These are phyloP conservation scores for Mortierella sp. DNA, from an alignment of 371 early-diverging fungal species.

Conservation along the genomic window DNA sequence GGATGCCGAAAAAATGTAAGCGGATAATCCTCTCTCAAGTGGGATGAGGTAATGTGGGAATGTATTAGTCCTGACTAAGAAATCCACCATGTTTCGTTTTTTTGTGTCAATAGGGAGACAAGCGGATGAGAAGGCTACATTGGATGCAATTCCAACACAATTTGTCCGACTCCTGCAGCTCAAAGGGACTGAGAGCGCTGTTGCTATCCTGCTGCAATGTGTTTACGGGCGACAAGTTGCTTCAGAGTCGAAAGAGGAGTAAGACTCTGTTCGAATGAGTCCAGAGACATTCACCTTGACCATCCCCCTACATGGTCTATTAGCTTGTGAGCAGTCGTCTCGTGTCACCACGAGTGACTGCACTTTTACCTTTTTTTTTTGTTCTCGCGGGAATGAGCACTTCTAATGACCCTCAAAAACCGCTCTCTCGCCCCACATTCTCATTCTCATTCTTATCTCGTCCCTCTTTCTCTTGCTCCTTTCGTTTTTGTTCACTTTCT, in stretches of 20 bases:
- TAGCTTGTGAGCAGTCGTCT: background rate
- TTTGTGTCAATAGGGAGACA: slow-evolving; percentile 35
- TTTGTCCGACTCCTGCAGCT: slow-evolving; percentile 45
- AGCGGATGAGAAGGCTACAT: slow-evolving; percentile 34
- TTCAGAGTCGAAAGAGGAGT: background rate
- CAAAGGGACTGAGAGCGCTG: slow-evolving; percentile 44
- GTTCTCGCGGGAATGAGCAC: background rate
- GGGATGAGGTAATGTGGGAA: background rate
- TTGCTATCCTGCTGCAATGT: slow-evolving; percentile 32
- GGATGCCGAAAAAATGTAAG: slow-evolving; percentile 49
- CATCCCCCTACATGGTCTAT: background rate
- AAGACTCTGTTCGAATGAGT: background rate
- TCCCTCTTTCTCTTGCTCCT: background rate
- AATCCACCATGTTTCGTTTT: background rate
- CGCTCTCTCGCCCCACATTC: background rate
- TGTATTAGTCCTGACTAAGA: background rate
- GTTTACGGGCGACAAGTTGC: slow-evolving; percentile 29
- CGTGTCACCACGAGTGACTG: slow-evolving; percentile 23
- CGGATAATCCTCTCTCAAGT: background rate
- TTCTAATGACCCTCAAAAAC: background rate
- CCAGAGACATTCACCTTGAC: too few relatives aligned
- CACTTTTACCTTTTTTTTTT: slow-evolving; percentile 13
- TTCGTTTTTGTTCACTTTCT: background rate
- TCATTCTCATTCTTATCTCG: background rate
- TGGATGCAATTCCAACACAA: slow-evolving; percentile 46